Evolutionary conservation across 2,329 filamentous ascomycete species (phyloP), one percentile per base, ranked within the genome.

Genomic region (Xylaria sp.): DNA sequence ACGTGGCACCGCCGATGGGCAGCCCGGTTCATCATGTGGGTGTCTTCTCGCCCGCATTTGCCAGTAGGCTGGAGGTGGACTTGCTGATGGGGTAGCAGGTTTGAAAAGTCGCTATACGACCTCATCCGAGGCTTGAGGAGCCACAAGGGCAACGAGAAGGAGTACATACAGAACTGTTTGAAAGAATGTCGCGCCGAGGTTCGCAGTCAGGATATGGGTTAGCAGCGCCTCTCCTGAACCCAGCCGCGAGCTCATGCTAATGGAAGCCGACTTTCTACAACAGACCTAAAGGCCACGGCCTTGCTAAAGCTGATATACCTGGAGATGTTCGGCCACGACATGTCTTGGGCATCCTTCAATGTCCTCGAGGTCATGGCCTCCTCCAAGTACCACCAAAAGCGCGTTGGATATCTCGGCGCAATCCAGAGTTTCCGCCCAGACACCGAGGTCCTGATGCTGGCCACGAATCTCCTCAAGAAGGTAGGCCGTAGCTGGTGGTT

Each of bases 361-460:
- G 95, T 98, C 62, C 90, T 99, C 57, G 96, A 99, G 83, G 96
- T 99, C 82, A 99, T 99, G 96, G 97, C 94, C 46, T 97, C 94
- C 48, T 86, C 92, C 57, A 98, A 98, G 80, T 97, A 97, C 80
- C 88, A 94, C 74, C 95, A 98, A 82, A 99, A 99, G 83, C 89
- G 95, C 73, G 94, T 98, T 54, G 96, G 95, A 67, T 99, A 99
- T 80, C 86, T 99, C 23, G 95, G 92, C 15, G 96, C 96, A 9
- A 94, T 97, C 36, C 96, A 99, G 85, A 98, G 92, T 84, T 99
- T 98, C 81, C 90, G 95, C 25, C 88, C 94, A 1, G 95, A 98
- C 76, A 99, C 96, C 2, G 96, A 99, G 79, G 96, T 99, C 61
- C 84, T 99, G 78, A 98, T 99, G 94, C 84, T 99, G 76, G 96